Base-by-base conservation (phyloP, 176 grass and related monocot species). In the Ampelocalamus luodianensis region DNA sequence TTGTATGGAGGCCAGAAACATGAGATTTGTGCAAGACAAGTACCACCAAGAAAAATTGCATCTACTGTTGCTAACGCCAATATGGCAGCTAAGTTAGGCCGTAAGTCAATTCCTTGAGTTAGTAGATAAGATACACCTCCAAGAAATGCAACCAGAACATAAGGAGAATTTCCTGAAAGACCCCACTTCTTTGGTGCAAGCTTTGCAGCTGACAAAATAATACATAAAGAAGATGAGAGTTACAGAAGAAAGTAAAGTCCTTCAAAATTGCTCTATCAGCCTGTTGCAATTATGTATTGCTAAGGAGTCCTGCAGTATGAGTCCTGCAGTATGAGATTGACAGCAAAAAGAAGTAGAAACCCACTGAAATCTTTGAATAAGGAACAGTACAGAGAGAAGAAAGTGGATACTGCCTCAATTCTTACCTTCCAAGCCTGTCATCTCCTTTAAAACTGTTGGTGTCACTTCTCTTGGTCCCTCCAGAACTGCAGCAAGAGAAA, bases 131-230 rank as follows among this genome's bases (percentile, higher is more conserved):
- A 92, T 63, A 90, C 77, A 78, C 88, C 93, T 63, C 88, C 88
- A 79, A 99, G 72, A 74, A 89, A 92, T 82, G 83, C 90, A 81
- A 87, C 10, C 60, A 95, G 78, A 82, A 87, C 78, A 76, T 94
- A 85, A 0, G 68, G 90, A 84, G 93, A 95, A 85, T 50, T 92
- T 81, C 96, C 91, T 0, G 87, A 93, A 15, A 89, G 81, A 59
- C 93, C 96, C 93, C 96, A 96, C 51, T 96, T 99, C 90, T 96
- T 92, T 71, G 91, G 96, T 45, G 93, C 91, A 74, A 99, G 91
- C 56, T 96, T 92, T 71, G 53, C 79, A 79, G 93, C 96, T 99
- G 70, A 86, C 15, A n/a, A 78, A 87, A 81, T 24, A 77, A 90
- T 4, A 39, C 13, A 87, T n/a, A n/a, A n/a, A n/a, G n/a, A 72